Base-by-base conservation (phyloP, 2,329 filamentous ascomycete genomes). In the Exophiala aquamarina region DNA sequence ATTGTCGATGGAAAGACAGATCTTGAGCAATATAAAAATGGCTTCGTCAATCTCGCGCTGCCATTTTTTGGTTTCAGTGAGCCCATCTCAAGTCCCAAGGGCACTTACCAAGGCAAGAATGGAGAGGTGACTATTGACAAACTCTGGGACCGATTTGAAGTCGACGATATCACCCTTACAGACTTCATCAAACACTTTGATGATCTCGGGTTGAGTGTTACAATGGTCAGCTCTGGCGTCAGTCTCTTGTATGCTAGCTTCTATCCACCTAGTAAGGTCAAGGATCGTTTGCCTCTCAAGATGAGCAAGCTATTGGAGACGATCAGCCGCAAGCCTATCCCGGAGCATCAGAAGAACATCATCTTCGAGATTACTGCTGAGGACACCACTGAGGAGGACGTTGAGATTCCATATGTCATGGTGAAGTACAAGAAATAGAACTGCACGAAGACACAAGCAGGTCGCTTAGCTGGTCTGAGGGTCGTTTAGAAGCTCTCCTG, bases 1-100 rank as follows among this genome's bases (percentile, higher is more conserved):
- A 81, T 98, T 55, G 77, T 98, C 36, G 93, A 97, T 63, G 92
- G 90, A 64, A 96, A 98, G 77, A 82, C 79, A n/a, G 89, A 97
- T 60, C 86, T 96, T 56, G 93, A 97, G 72, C 88, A 97, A 71
- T 98, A 94, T 83, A 97, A 97, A 81, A 98, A 98, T 65, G 93
- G 93, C 13, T 98, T 98, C 70, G 79, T 97, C 71, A 98, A 98
- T 72, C 73, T 98, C 58, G 93, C 93, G 1, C 74, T 98, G 55
- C 93, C 93, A 1, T 97, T 98, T 79, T 95, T 98, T 60, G 92
- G 92, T 31, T 98, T 98, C 79, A 95, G 89, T 63, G 93, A 98
- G 72, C 93, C 93, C 2, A 94, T 98, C 60, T 84, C 84, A 4
- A 95, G 89, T 59, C 89, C 91, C 21, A 97, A 96, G 79, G 88